Base-by-base conservation (phyloP, 495 filamentous ascomycete genomes). In the Talaromyces stipitatus region DNA sequence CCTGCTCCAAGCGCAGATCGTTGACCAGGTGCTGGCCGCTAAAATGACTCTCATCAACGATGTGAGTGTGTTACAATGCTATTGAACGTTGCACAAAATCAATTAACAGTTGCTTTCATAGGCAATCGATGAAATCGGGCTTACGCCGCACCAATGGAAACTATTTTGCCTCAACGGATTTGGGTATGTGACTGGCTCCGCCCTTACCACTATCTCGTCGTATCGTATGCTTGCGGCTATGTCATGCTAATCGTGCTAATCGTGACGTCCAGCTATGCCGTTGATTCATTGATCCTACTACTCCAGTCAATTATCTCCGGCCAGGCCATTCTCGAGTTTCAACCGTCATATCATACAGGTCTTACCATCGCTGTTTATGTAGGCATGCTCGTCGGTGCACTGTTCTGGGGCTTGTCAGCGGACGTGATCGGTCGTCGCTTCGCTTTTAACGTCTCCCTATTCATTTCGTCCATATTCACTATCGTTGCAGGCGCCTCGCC, bases 91-190 rank as follows among this genome's bases (percentile, higher is more conserved):
- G 16, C 16, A 23, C 7, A 16, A 52, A 33, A 52, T 27, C 26
- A 6, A 16, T 33, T 29, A 30, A 52, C 16, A 29, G 27, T 18
- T 27, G 43, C 16, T 18, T n/a, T n/a, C n/a, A n/a, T 28, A 85
- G 84, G 76, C 85, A 2, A 88, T 90, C 58, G 84, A 90, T 64
- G 82, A 88, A 60, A 88, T 90, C 61, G 85, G 86, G 8, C 86
- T 84, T 68, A 88, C 85, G 0, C 61, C 66, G 26, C 85, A 86
- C 61, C 86, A 90, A 47, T 81, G 76, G 74, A 86, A 87, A 68
- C 72, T 90, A 3, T 90, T 90, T 56, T 72, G 74, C 50, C 66
- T 82, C 22, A 81, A 87, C 58, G 86, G 85, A 26, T 88, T 88
- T 66, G 84, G 85, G 75, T 86, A 75, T 67, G n/a, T 47, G 56